Percentiles rank a stretch among this genome's conserved stretches.
These are phyloP conservation scores for Adansonia grandidieri DNA, from an alignment of 441 rosid genomes.

Conservation along the genomic window DNA sequence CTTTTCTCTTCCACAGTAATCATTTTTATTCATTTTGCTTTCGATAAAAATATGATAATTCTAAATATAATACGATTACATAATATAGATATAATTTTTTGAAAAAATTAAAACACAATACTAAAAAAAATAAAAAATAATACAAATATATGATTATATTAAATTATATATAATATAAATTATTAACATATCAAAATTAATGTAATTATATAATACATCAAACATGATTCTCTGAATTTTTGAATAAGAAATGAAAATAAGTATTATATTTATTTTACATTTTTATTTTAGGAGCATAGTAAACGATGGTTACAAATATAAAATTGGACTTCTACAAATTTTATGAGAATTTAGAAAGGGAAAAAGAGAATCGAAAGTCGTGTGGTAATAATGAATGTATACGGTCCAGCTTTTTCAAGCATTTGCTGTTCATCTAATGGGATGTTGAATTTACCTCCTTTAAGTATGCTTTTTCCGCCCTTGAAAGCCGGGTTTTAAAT, in stretches of 20 bases:
- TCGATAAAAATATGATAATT: too few species aligned
- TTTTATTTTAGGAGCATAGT: neutral
- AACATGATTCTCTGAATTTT: neutral
- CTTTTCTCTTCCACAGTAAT: too few species aligned
- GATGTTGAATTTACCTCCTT: constrained; percentile 45
- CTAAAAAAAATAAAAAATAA: too few species aligned
- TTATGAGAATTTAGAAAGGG: too few species aligned
- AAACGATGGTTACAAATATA: constrained; percentile 22
- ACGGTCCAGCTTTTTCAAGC: constrained; percentile 26
- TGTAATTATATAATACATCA: too few species aligned
- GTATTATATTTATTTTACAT: neutral
- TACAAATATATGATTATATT: too few species aligned
- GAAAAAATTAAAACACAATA: too few species aligned
- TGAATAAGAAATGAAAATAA: neutral
- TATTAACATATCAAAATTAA: too few species aligned
- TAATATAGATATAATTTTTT: too few species aligned
- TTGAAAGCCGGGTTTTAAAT: constrained; percentile 63
- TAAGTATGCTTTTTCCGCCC: constrained; percentile 67
- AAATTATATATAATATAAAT: too few species aligned
- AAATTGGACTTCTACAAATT: constrained; percentile 27
- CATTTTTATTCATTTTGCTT: too few species aligned
- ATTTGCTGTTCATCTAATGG: constrained; percentile 27
- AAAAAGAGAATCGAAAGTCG: neutral
- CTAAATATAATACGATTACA: too few species aligned
- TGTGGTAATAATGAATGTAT: constrained; percentile 16